A percentile compares a stretch with the other conserved stretches of the same genome.
Conservation (phyloP, 169 alveolate genomes). For the Fabrea salina region DNA sequence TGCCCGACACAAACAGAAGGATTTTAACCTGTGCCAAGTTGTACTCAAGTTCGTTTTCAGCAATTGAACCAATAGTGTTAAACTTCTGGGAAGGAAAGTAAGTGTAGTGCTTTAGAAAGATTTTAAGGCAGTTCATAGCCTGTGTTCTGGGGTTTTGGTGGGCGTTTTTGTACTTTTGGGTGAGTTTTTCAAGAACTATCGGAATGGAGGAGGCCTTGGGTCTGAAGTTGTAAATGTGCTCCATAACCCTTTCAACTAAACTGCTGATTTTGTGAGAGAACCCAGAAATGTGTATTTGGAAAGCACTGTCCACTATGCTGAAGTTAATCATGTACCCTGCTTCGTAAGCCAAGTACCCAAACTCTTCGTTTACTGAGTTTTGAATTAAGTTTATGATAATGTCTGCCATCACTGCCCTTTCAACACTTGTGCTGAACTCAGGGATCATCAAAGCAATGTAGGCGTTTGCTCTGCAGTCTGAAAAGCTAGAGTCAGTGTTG, state of each 20-base stretch:
- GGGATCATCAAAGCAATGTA: not conserved
- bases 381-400: not conserved
- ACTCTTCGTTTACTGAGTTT: not conserved
- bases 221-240: not conserved
- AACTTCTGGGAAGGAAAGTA: not conserved
- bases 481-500: not conserved
- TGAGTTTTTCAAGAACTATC: not conserved
- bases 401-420: conserved; percentile 12
- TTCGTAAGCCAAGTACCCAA: not conserved
- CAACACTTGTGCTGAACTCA: not conserved
- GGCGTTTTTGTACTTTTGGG: not conserved
- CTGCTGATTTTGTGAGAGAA: not conserved
- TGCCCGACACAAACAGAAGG: not conserved
- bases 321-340: conserved; percentile 12
- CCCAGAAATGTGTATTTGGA: conserved; percentile 17
- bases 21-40: conserved; percentile 17
- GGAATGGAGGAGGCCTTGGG: not conserved
- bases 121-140: not conserved
- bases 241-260: conserved; percentile 15
- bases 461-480: not conserved
- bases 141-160: not conserved
- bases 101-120: conserved; percentile 10
- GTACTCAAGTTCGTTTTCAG: not conserved
- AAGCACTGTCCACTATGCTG: not conserved
- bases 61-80: not conserved